Evolutionary conservation across 495 filamentous ascomycete species (phyloP).

Genomic region (Elaphomyces granulatus): DNA sequence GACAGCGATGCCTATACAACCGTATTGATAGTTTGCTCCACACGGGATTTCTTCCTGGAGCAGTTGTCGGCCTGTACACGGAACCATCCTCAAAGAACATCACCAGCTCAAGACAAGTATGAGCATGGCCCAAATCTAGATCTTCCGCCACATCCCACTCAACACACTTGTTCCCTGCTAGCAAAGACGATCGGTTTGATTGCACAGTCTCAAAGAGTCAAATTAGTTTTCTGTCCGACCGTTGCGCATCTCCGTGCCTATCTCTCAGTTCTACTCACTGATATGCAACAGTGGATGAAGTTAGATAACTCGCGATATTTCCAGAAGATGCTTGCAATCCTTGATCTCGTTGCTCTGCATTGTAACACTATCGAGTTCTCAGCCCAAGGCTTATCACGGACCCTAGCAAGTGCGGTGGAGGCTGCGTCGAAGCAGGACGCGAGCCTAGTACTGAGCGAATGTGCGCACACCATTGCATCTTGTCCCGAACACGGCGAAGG

Average conservation of each 20-base stretch:
- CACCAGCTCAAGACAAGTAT: no score
- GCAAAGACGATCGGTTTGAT: constrained; percentile 55
- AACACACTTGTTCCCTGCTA: constrained; percentile 27
- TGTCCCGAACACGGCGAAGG: constrained; percentile 20
- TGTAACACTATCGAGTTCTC: constrained; percentile 65
- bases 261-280: constrained; percentile 38
- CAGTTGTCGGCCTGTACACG: constrained; percentile 24
- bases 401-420: constrained; percentile 53
- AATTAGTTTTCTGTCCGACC: constrained; percentile 55
- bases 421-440: constrained; percentile 28
- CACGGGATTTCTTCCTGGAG: constrained; percentile 46
- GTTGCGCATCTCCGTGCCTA: constrained; percentile 66
- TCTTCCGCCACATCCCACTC: background rate
- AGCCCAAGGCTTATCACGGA: constrained; percentile 64
- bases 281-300: background rate
- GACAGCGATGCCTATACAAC: constrained; percentile 37
- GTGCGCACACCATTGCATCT: constrained; percentile 19
- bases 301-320: background rate
- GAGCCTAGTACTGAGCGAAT: constrained; percentile 31
- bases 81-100: no score
- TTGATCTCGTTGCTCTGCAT: constrained; percentile 55
- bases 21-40: constrained; percentile 56
- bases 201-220: constrained; percentile 49
- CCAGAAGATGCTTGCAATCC: constrained; percentile 40
- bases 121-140: background rate